Evolutionary conservation across 352 stramenopile genomes (phyloP), one percentile per base, ranked within the genome.

Genomic region (Phytophthora sansomeana): DNA sequence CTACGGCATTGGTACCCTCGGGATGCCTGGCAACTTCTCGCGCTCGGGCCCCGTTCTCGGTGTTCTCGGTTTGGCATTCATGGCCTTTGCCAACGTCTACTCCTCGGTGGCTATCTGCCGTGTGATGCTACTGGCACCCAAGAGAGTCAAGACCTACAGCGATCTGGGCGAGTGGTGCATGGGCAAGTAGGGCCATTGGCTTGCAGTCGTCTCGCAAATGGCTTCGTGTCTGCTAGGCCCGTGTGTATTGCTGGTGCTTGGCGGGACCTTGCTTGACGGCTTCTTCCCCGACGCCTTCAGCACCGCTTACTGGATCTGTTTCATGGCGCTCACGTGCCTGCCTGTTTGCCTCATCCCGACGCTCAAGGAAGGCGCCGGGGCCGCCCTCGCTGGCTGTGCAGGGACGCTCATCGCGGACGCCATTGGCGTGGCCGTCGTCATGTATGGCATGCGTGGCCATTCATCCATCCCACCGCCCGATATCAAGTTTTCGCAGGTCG

Each of bases 301-400:
- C 43, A 50, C 43, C 14, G 16, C 43, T 4, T 35, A 16, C 10
- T 50, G 24, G 43, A 30, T 26, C 42, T 16, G 11, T 9, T 26
- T 48, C 17, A 48, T 48, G 42, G 42, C 42, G 19, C 10, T 48
- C 4, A 8, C 30, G 42, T 21, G 21, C 17, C 19, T 48, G 3
- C 42, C 42, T 7, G 42, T 48, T 21, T 32, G 72, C 47, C 55
- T 80, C 43, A 69, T 63, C 52, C 52, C 61, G 52, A 47, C 19
- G 9, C 19, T 47, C 41, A 47, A 47, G 41, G 41, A 47, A 47
- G 44, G 26, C 10, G 24, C 44, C 11, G 26, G 44, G 6, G 44
- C 13, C 13, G 44, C 24, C 1, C 26, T 19, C 7, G 44, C 44
- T 1, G 26, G 44, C 5, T 51, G 44, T n/a, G 10, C 24, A 19